These are phyloP conservation scores for Geotrichum armillariae DNA, from an alignment of 1,139 yeast species.

Conservation along the genomic window DNA sequence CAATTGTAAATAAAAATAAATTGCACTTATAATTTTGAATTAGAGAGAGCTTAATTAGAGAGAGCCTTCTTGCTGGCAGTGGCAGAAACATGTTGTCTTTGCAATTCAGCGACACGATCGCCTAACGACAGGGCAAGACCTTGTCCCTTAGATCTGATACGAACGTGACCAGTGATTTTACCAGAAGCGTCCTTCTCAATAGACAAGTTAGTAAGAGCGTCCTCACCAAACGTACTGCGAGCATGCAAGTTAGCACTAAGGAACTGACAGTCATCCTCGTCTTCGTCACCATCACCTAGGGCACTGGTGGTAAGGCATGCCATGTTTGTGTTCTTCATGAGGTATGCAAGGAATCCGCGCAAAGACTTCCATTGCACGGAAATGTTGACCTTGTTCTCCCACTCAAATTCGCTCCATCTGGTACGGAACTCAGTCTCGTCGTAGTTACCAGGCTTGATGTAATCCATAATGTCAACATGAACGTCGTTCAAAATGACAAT, in stretches of 20 bases:
- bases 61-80: constrained; percentile 22
- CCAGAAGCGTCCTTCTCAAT: constrained; percentile 76
- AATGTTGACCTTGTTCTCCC: constrained; percentile 98
- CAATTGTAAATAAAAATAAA: constrained; percentile 8
- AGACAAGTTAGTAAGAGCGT: constrained; percentile 93
- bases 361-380: constrained; percentile 68
- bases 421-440: constrained; percentile 88
- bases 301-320: constrained; percentile 92
- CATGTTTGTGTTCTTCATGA: constrained; percentile 89
- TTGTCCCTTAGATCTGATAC: constrained; percentile 97
- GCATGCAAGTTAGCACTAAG: constrained; percentile 94
- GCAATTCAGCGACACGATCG: constrained; percentile 72
- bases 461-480: constrained; percentile 96
- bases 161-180: constrained; percentile 87
- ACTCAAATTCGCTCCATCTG: constrained; percentile 99
- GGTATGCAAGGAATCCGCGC: constrained; percentile 74
- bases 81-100: constrained; percentile 27
- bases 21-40: constrained; percentile 7
- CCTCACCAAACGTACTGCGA: constrained; percentile 93
- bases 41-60: constrained; percentile 7
- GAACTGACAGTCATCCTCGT: constrained; percentile 72
- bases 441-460: constrained; percentile 91
- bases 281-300: constrained; percentile 38
- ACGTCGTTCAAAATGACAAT: constrained; percentile 93
- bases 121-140: constrained; percentile 95